Evolutionary conservation across 768 basidiomycete genomes (phyloP).

Genomic region (Boletellus ananas): DNA sequence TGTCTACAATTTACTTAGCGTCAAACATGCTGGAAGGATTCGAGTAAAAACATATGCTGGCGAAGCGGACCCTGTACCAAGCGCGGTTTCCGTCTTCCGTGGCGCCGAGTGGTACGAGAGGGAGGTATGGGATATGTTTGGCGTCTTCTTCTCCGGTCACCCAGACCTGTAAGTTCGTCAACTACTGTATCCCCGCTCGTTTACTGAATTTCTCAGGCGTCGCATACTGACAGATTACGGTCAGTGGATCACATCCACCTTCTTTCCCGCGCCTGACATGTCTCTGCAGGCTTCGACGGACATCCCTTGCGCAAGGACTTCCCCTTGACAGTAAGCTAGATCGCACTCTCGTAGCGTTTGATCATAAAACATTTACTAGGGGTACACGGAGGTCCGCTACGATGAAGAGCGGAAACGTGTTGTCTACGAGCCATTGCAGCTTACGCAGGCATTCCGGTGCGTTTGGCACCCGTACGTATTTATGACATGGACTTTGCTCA

Average conservation of each 20-base stretch:
- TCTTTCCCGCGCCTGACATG: neutral
- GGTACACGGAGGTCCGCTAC: conserved; percentile 97
- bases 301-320: conserved; percentile 98
- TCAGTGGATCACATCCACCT: conserved; percentile 23
- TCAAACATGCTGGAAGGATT: conserved; percentile 76
- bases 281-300: conserved; percentile 78
- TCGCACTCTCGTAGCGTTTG: neutral
- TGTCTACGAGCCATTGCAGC: conserved; percentile 94
- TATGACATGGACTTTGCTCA: neutral
- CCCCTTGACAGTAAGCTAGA: conserved; percentile 77
- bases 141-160: conserved; percentile 94
- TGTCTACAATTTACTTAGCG: conserved; percentile 90
- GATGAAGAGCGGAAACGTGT: conserved; percentile 97
- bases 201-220: conserved; percentile 50
- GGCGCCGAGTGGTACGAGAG: conserved; percentile 99
- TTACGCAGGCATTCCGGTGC: conserved; percentile 97
- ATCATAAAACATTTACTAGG: conserved; percentile 43
- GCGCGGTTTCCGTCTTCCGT: conserved; percentile 69
- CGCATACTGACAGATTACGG: conserved; percentile 99
- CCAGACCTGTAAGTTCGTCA: conserved; percentile 79
- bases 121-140: conserved; percentile 97
- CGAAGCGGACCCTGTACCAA: conserved; percentile 89
- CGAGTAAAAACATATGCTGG: conserved; percentile 97
- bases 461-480: conserved; percentile 7
- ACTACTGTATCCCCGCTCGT: conserved; percentile 6